phyloP scores from a whole-genome alignment of 1,284 basidiomycete genomes.

The Nidula niveotomentosa region DNA sequence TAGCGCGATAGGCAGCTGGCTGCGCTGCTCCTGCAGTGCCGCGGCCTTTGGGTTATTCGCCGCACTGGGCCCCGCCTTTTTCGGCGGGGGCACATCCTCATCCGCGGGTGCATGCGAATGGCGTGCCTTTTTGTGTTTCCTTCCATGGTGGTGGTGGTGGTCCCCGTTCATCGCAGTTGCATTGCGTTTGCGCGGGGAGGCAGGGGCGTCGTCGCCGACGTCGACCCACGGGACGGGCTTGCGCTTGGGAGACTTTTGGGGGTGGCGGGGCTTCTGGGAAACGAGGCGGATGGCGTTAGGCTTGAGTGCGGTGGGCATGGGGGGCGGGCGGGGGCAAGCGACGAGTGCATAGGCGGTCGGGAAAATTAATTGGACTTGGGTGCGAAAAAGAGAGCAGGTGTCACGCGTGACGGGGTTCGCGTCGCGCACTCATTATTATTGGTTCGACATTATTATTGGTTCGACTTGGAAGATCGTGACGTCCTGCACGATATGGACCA shows the following conservation, averaged over 20 bases:
- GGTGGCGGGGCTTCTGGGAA: constrained; percentile 14
- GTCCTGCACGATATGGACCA: constrained; percentile 15
- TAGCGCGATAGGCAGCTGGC: constrained; percentile 76
- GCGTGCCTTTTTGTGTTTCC: constrained; percentile 13
- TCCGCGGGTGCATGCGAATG: neutral
- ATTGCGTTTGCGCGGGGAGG: constrained; percentile 21
- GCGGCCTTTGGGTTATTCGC: constrained; percentile 12
- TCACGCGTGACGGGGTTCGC: neutral
- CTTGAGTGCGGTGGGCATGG: constrained; percentile 1
- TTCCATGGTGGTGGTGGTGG: constrained; percentile 15
- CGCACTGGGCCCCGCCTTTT: constrained; percentile 12
- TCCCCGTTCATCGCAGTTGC: constrained; percentile 17
- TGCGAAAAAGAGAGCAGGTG: neutral
- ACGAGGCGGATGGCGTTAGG: constrained; percentile 14
- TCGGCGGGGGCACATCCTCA: constrained; percentile 5
- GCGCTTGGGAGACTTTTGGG: constrained; percentile 10
- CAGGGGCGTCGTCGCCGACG: constrained; percentile 31
- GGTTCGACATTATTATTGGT: neutral
- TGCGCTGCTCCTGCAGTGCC: constrained; percentile 58
- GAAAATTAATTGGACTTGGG: neutral
- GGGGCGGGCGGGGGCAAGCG: too few relatives aligned
- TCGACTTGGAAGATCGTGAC: too few relatives aligned
- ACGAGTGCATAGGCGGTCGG: too few relatives aligned
- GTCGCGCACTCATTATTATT: neutral
- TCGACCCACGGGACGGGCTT: constrained; percentile 29